A percentile compares a stretch with the other conserved stretches of the same genome.
Conservation (phyloP, 2,329 filamentous ascomycete species). For the Emmonsiellopsis sp. region DNA sequence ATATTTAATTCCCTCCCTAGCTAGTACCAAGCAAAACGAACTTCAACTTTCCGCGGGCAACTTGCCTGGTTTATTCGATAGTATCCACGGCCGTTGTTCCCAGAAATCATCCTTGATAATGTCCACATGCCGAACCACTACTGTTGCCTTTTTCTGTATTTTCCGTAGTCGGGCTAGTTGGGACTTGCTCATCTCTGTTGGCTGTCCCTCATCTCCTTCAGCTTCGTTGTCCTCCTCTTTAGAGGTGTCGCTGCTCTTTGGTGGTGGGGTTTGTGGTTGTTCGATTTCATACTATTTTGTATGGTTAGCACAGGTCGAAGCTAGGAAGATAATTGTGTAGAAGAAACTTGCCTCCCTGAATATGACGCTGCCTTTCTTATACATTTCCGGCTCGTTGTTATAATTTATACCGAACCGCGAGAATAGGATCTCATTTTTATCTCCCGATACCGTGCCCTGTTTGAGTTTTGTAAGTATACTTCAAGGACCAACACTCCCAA, state of each 20-base stretch:
- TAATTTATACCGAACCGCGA: constrained; percentile 88
- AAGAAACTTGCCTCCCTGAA: constrained; percentile 61
- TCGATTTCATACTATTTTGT: constrained; percentile 53
- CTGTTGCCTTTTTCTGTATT: constrained; percentile 65
- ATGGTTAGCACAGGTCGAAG: background rate
- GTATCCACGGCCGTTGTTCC: constrained; percentile 74
- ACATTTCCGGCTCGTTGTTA: constrained; percentile 90
- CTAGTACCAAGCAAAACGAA: background rate
- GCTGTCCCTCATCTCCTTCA: constrained; percentile 16
- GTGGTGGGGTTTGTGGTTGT: constrained; percentile 45
- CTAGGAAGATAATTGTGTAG: background rate
- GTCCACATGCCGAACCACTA: constrained; percentile 79
- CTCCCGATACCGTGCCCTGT: constrained; percentile 70
- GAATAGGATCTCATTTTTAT: constrained; percentile 96
- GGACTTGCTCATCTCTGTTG: constrained; percentile 59
- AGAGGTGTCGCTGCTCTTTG: constrained; percentile 32
- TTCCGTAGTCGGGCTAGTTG: constrained; percentile 78
- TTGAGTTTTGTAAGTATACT: constrained; percentile 13
- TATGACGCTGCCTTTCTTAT: constrained; percentile 84
- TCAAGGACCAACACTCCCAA: background rate
- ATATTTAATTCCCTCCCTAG: background rate
- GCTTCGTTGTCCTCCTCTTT: constrained; percentile 39
- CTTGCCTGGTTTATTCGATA: constrained; percentile 65
- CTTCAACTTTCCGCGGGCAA: constrained; percentile 44
- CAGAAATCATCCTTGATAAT: constrained; percentile 96